phyloP scores from a whole-genome alignment of 2,329 filamentous ascomycete genomes.

The Aspergillus fischeri region DNA sequence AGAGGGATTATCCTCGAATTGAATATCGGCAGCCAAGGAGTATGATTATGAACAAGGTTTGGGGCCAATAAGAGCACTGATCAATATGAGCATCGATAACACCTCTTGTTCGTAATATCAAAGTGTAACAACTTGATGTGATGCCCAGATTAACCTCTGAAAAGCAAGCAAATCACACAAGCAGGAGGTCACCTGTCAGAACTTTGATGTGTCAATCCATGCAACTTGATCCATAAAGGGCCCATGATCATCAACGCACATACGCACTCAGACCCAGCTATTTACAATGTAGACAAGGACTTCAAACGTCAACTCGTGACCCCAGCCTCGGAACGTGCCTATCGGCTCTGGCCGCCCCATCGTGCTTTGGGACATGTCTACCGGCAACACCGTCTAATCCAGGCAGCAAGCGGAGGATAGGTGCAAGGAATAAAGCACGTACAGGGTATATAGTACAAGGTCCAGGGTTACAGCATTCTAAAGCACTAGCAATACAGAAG shows the following conservation, averaged over 20 bases:
- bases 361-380: not conserved
- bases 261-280: not conserved
- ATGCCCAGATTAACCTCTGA: no score
- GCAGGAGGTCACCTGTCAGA: not conserved
- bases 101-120: not conserved
- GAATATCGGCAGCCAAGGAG: not conserved
- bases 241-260: not conserved
- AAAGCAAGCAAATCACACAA: not conserved
- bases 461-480: not conserved
- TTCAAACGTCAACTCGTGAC: not conserved
- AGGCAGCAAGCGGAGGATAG: not conserved
- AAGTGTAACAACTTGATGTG: not conserved
- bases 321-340: not conserved
- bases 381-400: not conserved
- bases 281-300: not conserved
- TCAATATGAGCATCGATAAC: no score
- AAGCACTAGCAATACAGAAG: no score
- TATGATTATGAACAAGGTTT: not conserved
- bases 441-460: not conserved
- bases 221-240: not conserved
- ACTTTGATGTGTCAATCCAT: not conserved
- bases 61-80: no score
- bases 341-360: not conserved
- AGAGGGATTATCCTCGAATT: not conserved
- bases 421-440: not conserved